Conservation (phyloP, 768 basidiomycete genomes). For the Amanita subjunquillea region DNA sequence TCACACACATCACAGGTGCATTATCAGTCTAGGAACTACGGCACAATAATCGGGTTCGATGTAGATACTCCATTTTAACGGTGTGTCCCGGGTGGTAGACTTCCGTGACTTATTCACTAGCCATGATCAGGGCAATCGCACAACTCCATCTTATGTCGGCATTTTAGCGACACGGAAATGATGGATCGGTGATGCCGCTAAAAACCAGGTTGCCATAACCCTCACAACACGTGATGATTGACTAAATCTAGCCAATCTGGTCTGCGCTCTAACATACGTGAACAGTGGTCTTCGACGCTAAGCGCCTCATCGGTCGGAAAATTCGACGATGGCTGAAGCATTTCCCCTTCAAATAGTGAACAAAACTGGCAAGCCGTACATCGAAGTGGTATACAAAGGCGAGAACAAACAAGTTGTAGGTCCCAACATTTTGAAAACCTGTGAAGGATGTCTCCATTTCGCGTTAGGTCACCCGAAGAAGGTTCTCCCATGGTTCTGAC, state of each 20-base stretch:
- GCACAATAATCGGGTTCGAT: too few relatives aligned
- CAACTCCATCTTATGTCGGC: slow-evolving; percentile 92
- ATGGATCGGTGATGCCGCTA: slow-evolving; percentile 97
- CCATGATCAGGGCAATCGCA: slow-evolving; percentile 92
- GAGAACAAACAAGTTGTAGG: too few relatives aligned
- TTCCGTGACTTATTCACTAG: too few relatives aligned
- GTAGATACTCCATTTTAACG: too few relatives aligned
- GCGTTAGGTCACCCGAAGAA: too few relatives aligned
- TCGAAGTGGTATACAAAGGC: slow-evolving; percentile 85
- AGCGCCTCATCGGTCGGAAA: slow-evolving; percentile 96
- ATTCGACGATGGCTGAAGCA: slow-evolving; percentile 76
- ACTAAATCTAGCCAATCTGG: neutral
- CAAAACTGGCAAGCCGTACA: slow-evolving; percentile 82
- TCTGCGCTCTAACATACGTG: neutral
- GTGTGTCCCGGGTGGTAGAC: too few relatives aligned
- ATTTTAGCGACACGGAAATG: slow-evolving; percentile 94
- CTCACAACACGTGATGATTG: slow-evolving; percentile 64
- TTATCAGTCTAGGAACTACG: too few relatives aligned
- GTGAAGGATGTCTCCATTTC: too few relatives aligned
- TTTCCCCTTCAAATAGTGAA: slow-evolving; percentile 89
- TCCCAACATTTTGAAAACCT: too few relatives aligned
- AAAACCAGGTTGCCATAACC: slow-evolving; percentile 99
- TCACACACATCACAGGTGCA: too few relatives aligned
- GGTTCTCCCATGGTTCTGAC: too few relatives aligned
- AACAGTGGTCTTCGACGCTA: slow-evolving; percentile 91